Base-by-base conservation (phyloP, 257 asterid genomes). In the Capsicum rhomboideum region DNA sequence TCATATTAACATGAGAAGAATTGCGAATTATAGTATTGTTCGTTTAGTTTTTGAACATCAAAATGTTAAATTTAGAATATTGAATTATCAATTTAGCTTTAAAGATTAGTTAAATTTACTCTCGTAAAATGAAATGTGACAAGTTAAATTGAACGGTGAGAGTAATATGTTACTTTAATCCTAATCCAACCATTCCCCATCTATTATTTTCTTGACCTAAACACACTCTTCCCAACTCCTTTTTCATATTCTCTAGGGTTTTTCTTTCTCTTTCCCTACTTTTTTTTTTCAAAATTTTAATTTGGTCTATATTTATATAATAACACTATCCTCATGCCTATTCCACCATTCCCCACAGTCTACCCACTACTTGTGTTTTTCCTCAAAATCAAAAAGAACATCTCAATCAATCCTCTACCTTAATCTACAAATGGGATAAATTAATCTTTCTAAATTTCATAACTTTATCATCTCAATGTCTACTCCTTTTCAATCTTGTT, bases 101-200 rank as follows among this genome's bases (percentile, higher is more conserved):
- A 34, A 34, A 34, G 2, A 34, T 34, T n/a, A n/a, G 37, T 34
- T 5, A n/a, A n/a, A 34, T 34, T 34, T 2, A 34, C 37, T 34
- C 37, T 34, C 37, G 37, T 2, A 34, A 34, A 2, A 34, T 2
- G 4, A 34, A 34, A 34, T 5, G 37, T 34, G 37, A 34, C 4
- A 2, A 34, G 37, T 2, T 34, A 34, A 34, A 2, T 34, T 34
- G 2, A 34, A 34, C 4, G 37, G 37, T 2, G 49, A 9, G 49
- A 44, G 49, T 44, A 44, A 61, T 44, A 34, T 61, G 49, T 85
- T 66, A 81, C 83, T 46, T 77, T 80, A 82, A 84, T 77, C 83
- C 56, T 78, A 44, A 84, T 55, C 83, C 49, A 64, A 78, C 85
- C 50, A 44, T 71, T 34, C 56, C 21, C 54, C 50, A 64, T 69